phyloP scores from a whole-genome alignment of 352 stramenopile genomes.

The Lagenidium giganteum region DNA sequence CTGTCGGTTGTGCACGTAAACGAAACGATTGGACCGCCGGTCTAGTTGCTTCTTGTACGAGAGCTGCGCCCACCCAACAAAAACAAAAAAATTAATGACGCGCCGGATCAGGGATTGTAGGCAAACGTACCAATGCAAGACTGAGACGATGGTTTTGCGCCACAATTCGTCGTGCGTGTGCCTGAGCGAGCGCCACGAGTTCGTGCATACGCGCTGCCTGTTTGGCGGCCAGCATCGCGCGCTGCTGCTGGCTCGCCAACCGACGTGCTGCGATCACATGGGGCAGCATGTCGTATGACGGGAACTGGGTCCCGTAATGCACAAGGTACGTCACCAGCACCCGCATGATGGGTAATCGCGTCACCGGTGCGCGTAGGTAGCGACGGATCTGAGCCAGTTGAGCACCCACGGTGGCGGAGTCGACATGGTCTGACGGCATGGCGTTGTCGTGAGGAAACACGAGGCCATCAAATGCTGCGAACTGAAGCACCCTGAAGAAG shows the following conservation, averaged over 20 bases:
- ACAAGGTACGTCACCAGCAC: constrained; percentile 33
- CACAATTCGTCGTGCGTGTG: constrained; percentile 23
- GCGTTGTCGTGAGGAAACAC: neutral
- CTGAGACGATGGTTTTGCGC: constrained; percentile 22
- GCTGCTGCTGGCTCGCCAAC: neutral
- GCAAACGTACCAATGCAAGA: constrained; percentile 32
- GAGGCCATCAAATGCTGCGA: constrained; percentile 15
- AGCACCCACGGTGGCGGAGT: too few species aligned
- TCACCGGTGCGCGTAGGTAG: too few species aligned
- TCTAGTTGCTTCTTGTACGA: constrained; percentile 50
- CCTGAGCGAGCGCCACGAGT: constrained; percentile 27
- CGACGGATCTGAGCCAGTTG: too few species aligned
- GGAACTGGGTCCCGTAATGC: constrained; percentile 16
- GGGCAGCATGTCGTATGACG: constrained; percentile 33
- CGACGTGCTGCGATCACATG: constrained; percentile 22
- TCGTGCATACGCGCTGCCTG: neutral
- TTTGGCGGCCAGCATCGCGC: constrained; percentile 7
- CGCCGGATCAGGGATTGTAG: too few species aligned
- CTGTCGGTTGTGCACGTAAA: constrained; percentile 26
- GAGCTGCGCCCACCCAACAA: too few species aligned
- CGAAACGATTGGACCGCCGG: constrained; percentile 10
- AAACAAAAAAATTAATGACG: too few species aligned
- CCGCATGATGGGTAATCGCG: constrained; percentile 21
- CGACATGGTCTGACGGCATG: neutral
- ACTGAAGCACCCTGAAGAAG: constrained; percentile 28